A percentile compares a stretch with the other conserved stretches of the same genome.
These are phyloP conservation scores for Ophiostoma montium DNA, from an alignment of 2,329 filamentous ascomycete species.

Conservation along the genomic window DNA sequence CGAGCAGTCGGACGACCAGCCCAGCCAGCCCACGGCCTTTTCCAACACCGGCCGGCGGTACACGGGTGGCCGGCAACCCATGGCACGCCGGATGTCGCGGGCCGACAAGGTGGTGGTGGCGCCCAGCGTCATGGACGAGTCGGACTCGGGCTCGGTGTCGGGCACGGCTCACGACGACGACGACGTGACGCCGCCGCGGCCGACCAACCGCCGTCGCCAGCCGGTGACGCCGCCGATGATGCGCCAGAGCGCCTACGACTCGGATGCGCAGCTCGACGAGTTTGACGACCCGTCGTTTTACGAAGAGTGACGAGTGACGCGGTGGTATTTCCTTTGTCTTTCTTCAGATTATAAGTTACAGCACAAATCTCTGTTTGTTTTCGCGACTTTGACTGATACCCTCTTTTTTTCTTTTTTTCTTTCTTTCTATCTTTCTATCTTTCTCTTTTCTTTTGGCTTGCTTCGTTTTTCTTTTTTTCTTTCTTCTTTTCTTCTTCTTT, in stretches of 20 bases:
- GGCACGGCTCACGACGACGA: too few relatives aligned
- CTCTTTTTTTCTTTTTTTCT: too few relatives aligned
- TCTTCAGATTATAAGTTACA: too few relatives aligned
- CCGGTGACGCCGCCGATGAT: conserved; percentile 50
- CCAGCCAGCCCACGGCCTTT: conserved; percentile 44
- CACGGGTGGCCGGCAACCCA: conserved; percentile 30
- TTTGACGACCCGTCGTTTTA: conserved; percentile 48
- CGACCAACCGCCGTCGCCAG: conserved; percentile 14
- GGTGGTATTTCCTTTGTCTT: too few relatives aligned
- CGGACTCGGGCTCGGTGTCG: not conserved
- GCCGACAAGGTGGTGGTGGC: conserved; percentile 24
- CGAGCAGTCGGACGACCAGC: conserved; percentile 9
- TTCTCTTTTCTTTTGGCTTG: not conserved
- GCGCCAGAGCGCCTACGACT: conserved; percentile 42
- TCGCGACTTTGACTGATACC: too few relatives aligned
- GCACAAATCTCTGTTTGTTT: too few relatives aligned
- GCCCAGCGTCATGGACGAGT: not conserved
- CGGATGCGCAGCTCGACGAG: conserved; percentile 43
- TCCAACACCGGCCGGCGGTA: conserved; percentile 44
- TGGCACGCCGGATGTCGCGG: conserved; percentile 12
- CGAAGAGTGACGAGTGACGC: conserved; percentile 33
- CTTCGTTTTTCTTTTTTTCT: not conserved
- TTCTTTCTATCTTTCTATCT: too few relatives aligned
- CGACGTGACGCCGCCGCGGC: conserved; percentile 25
- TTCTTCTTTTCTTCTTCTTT: not conserved